Percentiles rank a stretch among this genome's conserved stretches.
phyloP scores from a whole-genome alignment of 1,139 yeast genomes.

The Pichia sp. region DNA sequence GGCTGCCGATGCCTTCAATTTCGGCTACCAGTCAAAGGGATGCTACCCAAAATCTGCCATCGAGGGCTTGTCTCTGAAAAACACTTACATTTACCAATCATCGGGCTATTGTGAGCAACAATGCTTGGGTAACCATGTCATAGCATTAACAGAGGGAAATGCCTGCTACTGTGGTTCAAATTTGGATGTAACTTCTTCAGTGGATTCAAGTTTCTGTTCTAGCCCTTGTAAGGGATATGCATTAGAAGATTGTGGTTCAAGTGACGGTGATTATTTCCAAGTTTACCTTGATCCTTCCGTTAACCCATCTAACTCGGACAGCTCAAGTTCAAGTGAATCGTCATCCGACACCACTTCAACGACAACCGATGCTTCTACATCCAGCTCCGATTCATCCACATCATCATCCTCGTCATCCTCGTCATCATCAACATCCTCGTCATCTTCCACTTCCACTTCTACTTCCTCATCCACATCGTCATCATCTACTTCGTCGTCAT shows the following conservation, averaged over 20 bases:
- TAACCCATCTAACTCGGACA: not conserved
- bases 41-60: slow-evolving; percentile 21
- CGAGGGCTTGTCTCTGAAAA: slow-evolving; percentile 14
- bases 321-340: slow-evolving; percentile 6
- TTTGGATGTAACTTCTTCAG: slow-evolving; percentile 30
- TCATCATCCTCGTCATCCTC: slow-evolving; percentile 13
- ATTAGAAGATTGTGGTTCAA: slow-evolving; percentile 59
- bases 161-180: slow-evolving; percentile 57
- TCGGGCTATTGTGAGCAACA: slow-evolving; percentile 41
- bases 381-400: slow-evolving; percentile 9
- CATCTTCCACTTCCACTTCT: slow-evolving; percentile 11
- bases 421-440: slow-evolving; percentile 21
- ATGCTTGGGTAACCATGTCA: slow-evolving; percentile 41
- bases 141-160: slow-evolving; percentile 48
- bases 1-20: not conserved
- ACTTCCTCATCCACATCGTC: slow-evolving; percentile 17
- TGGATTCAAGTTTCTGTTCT: slow-evolving; percentile 39
- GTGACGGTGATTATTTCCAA: slow-evolving; percentile 34
- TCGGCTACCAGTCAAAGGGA: slow-evolving; percentile 14
- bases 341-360: slow-evolving; percentile 12
- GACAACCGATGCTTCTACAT: slow-evolving; percentile 13
- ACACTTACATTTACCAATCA: slow-evolving; percentile 39
- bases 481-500: slow-evolving; percentile 17
- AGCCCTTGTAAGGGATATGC: slow-evolving; percentile 51
- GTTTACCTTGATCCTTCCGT: slow-evolving; percentile 36